Conservation (phyloP, 1,139 yeast genomes). For the Diutina siamensis region DNA sequence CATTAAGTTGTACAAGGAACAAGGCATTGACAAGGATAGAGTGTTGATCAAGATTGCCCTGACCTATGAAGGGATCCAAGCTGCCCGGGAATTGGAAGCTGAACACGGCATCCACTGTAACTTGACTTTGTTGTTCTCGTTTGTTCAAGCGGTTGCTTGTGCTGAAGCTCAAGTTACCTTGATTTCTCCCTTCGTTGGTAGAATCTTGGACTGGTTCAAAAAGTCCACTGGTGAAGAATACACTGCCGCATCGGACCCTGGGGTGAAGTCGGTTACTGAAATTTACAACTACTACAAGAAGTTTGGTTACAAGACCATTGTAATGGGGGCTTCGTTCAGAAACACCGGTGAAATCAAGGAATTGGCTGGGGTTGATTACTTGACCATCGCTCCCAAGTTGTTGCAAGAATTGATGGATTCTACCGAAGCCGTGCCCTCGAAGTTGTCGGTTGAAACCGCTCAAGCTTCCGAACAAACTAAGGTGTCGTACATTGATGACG, state of each 20-base stretch:
- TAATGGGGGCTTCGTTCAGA: conserved; percentile 99
- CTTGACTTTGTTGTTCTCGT: conserved; percentile 89
- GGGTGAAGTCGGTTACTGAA: conserved; percentile 79
- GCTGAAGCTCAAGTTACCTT: conserved; percentile 96
- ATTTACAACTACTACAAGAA: conserved; percentile 98
- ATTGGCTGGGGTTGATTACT: conserved; percentile 93
- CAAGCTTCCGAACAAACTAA: conserved; percentile 40
- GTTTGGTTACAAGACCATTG: conserved; percentile 91
- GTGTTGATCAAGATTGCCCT: conserved; percentile 93
- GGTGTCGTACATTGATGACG: conserved; percentile 75
- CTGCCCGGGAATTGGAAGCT: conserved; percentile 89
- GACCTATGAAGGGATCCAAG: conserved; percentile 99
- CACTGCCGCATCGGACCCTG: conserved; percentile 79
- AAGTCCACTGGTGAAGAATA: conserved; percentile 85
- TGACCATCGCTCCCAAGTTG: conserved; percentile 90
- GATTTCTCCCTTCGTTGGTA: conserved; percentile 97
- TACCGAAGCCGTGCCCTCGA: conserved; percentile 63
- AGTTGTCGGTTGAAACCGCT: conserved; percentile 56
- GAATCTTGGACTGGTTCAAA: conserved; percentile 98
- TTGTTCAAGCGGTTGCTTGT: conserved; percentile 96
- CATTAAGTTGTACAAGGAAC: conserved; percentile 71
- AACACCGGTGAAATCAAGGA: conserved; percentile 93
- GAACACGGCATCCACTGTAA: conserved; percentile 90
- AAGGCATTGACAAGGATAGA: conserved; percentile 81
- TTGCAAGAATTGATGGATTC: conserved; percentile 85